Conservation (phyloP, 2,329 filamentous ascomycete species). For the Paecilomyces dactylethromorphus region DNA sequence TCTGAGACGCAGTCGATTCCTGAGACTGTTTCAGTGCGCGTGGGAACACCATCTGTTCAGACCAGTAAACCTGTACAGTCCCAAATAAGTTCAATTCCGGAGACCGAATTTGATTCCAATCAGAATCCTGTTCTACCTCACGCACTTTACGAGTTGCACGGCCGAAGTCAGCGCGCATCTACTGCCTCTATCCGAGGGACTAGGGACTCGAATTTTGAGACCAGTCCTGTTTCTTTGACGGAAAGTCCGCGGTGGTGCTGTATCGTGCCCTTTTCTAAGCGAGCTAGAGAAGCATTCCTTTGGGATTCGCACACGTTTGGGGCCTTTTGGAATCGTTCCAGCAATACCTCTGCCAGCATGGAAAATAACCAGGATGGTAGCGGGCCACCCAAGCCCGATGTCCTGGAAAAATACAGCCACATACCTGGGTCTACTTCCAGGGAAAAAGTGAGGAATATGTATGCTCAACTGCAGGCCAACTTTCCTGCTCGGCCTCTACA, state of each 20-base stretch:
- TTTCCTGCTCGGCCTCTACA: conserved; percentile 10
- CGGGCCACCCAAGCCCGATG: conserved; percentile 12
- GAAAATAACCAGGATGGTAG: conserved; percentile 11
- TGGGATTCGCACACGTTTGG: not conserved
- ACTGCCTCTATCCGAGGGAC: not conserved
- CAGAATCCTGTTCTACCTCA: not conserved
- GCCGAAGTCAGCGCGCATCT: not conserved
- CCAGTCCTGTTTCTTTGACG: not conserved
- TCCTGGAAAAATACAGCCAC: conserved; percentile 20
- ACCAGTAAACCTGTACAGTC: not conserved
- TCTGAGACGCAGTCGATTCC: conserved; percentile 13
- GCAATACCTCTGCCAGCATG: conserved; percentile 9
- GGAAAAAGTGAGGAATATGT: conserved; percentile 25
- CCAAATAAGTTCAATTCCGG: not conserved
- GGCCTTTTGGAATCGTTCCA: not conserved
- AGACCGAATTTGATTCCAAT: not conserved
- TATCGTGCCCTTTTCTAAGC: too few relatives aligned
- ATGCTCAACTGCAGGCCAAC: conserved; percentile 21
- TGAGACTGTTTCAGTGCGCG: conserved; percentile 1
- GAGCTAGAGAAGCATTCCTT: too few relatives aligned
- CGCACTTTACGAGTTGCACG: not conserved
- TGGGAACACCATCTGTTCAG: conserved; percentile 1
- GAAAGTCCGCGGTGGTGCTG: not conserved
- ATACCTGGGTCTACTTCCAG: conserved; percentile 20
- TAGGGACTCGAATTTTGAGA: not conserved